Base-by-base conservation (phyloP, 805 yeast genomes). In the Zygoascus tannicola region DNA sequence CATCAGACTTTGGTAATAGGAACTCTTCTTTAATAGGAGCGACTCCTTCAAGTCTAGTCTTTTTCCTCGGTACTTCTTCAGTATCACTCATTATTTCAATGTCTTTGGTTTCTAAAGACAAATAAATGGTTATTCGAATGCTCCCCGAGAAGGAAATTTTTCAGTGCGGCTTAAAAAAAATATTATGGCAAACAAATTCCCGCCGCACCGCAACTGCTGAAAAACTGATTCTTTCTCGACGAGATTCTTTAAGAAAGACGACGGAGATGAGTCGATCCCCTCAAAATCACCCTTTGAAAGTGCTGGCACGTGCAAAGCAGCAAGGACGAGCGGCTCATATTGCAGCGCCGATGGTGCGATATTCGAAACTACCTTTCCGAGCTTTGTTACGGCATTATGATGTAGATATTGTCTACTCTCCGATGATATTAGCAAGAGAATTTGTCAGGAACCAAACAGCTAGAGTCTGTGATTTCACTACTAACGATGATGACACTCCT, bases 281-380 rank as follows among this genome's bases (percentile, higher is more conserved):
- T 15, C 57, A 65, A 26, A 71, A 75, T 59, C 74, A 74, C 51
- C 83, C 84, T 12, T 53, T 78, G 16, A 59, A 66, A 35, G 73
- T 79, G 14, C 67, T 79, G 8, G 63, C 67, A 43, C 62, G 70
- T 66, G 81, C 57, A 59, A 63, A 50, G 43, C 53, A 20, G 2
- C 74, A 71, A 47, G 67, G 68, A 3, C 62, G 81, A 47, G 80
- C 81, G 0, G 85, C 75, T 1, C 73, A 71, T 35, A 71, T 83
- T 8, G 80, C 85, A 1, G 98, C 97, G 0, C 98, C 98, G 3
- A 92, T 92, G 98, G 98, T 92, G 1, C 69, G 98, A 41, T 92
- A 92, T 67, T 85, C 95, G 1, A 90, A 92, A 61, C 71, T 92
- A 35, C 96, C 97, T 2, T 90, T 92, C 57, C 71, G 98, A 42